phyloP scores from a whole-genome alignment of 768 basidiomycete genomes.

The Suillus americanus region DNA sequence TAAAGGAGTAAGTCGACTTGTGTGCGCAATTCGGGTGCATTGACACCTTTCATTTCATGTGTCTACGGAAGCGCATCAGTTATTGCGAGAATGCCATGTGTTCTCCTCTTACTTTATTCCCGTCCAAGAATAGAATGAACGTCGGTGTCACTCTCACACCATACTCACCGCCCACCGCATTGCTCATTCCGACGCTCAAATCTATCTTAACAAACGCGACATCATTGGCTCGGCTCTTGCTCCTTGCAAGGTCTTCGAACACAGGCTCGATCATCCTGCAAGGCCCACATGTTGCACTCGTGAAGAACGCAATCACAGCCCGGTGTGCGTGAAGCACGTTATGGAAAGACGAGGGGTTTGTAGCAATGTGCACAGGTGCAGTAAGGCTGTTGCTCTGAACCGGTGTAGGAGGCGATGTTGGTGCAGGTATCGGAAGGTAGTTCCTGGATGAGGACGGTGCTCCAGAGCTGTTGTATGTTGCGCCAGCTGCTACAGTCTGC shows the following conservation, averaged over 20 bases:
- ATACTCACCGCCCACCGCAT: constrained; percentile 58
- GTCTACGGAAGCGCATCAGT: constrained; percentile 39
- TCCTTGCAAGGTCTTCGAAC: constrained; percentile 75
- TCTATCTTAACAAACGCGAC: constrained; percentile 87
- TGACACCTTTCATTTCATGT: constrained; percentile 70
- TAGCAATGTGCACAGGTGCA: constrained; percentile 67
- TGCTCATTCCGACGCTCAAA: constrained; percentile 65
- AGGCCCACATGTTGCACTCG: constrained; percentile 71
- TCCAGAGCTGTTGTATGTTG: constrained; percentile 30
- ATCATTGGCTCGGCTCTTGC: constrained; percentile 48
- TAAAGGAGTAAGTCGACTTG: constrained; percentile 76
- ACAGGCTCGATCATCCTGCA: constrained; percentile 83
- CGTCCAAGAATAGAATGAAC: constrained; percentile 84
- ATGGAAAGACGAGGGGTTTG: constrained; percentile 73
- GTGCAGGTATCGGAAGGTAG: constrained; percentile 17
- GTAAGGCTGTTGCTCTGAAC: constrained; percentile 47
- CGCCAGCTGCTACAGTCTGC: constrained; percentile 56
- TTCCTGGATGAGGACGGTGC: constrained; percentile 11
- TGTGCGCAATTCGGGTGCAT: constrained; percentile 65
- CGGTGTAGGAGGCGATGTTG: constrained; percentile 25
- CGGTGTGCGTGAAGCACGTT: constrained; percentile 63
- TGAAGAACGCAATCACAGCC: constrained; percentile 82
- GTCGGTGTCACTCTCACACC: constrained; percentile 80
- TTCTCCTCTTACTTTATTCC: constrained; percentile 53
- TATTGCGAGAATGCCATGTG: neutral